A percentile compares a stretch with the other conserved stretches of the same genome.
Evolutionary conservation across 169 alveolate species (phyloP).

Genomic region (Eimeria nieschulzi): DNA sequence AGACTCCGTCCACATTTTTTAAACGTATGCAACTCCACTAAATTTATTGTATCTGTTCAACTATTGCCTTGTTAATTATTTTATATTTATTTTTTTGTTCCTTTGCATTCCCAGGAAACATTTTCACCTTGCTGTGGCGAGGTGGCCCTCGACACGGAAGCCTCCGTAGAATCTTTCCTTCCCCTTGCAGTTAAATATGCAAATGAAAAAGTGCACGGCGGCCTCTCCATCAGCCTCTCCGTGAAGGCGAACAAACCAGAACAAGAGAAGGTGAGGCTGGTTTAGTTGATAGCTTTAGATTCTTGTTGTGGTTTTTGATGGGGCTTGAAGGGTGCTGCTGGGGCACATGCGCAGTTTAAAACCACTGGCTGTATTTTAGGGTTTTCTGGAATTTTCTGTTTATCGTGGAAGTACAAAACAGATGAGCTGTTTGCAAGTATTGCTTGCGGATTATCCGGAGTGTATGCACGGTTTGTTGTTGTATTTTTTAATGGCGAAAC

Average conservation of each 20-base stretch:
- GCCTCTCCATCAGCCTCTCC: slow-evolving; percentile 45
- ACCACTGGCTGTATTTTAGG: too few relatives aligned
- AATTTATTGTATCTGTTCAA: too few relatives aligned
- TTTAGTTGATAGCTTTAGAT: background rate
- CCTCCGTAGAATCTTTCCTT: slow-evolving; percentile 43
- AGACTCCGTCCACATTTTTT: background rate
- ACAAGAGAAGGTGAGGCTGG: slow-evolving; percentile 67
- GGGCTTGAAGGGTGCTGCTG: background rate
- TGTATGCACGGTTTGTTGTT: too few relatives aligned
- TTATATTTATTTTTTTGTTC: too few relatives aligned
- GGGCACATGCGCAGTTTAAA: too few relatives aligned
- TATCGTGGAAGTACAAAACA: too few relatives aligned
- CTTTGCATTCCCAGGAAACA: slow-evolving; percentile 50
- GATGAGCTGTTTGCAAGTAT: too few relatives aligned
- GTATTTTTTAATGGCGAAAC: too few relatives aligned
- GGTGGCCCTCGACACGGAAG: slow-evolving; percentile 71
- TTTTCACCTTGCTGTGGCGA: slow-evolving; percentile 66
- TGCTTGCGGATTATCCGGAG: too few relatives aligned
- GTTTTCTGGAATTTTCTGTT: too few relatives aligned
- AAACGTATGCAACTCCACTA: background rate
- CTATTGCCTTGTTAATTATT: background rate
- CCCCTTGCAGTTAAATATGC: slow-evolving; percentile 56
- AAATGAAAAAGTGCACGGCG: slow-evolving; percentile 63
- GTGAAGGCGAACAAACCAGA: slow-evolving; percentile 13
- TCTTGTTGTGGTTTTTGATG: background rate